Evolutionary conservation across 805 yeast species (phyloP).

Genomic region (Kluyveromyces aestuarii): DNA sequence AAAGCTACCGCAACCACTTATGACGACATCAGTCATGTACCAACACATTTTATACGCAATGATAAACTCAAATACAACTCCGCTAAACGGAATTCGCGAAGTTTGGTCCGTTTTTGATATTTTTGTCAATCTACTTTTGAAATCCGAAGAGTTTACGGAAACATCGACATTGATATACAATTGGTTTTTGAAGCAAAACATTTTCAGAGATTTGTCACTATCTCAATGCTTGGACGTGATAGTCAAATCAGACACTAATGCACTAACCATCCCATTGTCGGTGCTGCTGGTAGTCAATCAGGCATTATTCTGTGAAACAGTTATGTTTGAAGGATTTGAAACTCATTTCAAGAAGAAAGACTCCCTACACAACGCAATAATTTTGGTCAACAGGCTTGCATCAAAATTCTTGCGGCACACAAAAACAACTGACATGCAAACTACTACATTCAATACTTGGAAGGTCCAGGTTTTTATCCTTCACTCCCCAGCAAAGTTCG

Average conservation of each 20-base stretch:
- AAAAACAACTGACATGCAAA: neutral
- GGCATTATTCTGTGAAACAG: conserved; percentile 1
- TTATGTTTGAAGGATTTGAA: neutral
- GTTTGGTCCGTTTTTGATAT: conserved; percentile 10
- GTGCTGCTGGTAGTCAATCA: neutral
- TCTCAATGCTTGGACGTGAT: neutral
- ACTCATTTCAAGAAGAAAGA: conserved; percentile 1
- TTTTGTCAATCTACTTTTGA: conserved; percentile 9
- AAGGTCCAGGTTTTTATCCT: conserved; percentile 1
- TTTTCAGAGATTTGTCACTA: neutral
- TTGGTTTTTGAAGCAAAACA: conserved; percentile 4
- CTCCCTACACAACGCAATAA: conserved; percentile 2
- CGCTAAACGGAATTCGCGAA: conserved; percentile 1
- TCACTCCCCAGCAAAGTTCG: conserved; percentile 6
- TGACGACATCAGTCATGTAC: conserved; percentile 6
- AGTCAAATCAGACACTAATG: neutral
- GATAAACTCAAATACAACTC: neutral
- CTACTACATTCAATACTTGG: conserved; percentile 1
- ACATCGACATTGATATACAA: conserved; percentile 4
- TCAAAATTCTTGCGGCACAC: conserved; percentile 1
- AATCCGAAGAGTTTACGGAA: conserved; percentile 5
- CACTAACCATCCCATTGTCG: neutral
- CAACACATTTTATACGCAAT: conserved; percentile 8
- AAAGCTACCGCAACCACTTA: neutral
- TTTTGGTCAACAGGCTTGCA: conserved; percentile 3